phyloP scores from a whole-genome alignment of 2,329 filamentous ascomycete genomes.

The Sphaerulina populicola region DNA sequence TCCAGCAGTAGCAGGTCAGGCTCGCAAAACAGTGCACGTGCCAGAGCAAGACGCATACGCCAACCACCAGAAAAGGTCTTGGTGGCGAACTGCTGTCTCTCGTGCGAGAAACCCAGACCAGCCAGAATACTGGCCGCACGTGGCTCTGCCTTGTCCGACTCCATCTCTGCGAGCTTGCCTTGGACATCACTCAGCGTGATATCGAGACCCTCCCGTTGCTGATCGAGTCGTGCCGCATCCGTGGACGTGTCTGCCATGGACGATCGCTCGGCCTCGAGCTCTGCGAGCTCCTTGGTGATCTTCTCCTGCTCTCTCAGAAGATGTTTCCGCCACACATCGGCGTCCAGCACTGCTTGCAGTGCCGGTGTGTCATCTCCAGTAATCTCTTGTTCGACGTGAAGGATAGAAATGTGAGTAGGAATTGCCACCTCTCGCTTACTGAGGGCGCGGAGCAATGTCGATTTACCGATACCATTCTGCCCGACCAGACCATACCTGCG shows the following conservation, averaged over 20 bases:
- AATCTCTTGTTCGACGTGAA: slow-evolving; percentile 98
- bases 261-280: slow-evolving; percentile 67
- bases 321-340: slow-evolving; percentile 97
- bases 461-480: slow-evolving; percentile 88
- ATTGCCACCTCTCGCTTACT: slow-evolving; percentile 90
- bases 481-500: slow-evolving; percentile 94
- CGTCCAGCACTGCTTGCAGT: slow-evolving; percentile 88
- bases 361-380: slow-evolving; percentile 91
- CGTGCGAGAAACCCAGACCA: slow-evolving; percentile 89
- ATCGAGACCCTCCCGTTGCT: slow-evolving; percentile 82
- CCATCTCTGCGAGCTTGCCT: slow-evolving; percentile 90
- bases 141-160: slow-evolving; percentile 95
- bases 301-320: slow-evolving; percentile 81
- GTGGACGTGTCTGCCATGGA: slow-evolving; percentile 83
- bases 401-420: slow-evolving; percentile 94
- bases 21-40: slow-evolving; percentile 93
- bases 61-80: slow-evolving; percentile 99
- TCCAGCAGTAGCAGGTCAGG: slow-evolving; percentile 92
- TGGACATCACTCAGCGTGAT: slow-evolving; percentile 87
- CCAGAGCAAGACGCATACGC: slow-evolving; percentile 94
- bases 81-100: slow-evolving; percentile 84
- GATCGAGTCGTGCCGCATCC: slow-evolving; percentile 76
- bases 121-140: slow-evolving; percentile 92
- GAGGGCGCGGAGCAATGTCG: slow-evolving; percentile 84
- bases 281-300: slow-evolving; percentile 65